A percentile compares a stretch with the other conserved stretches of the same genome.
phyloP scores from a whole-genome alignment of 2,329 filamentous ascomycete genomes.

The Fusarium buharicum region DNA sequence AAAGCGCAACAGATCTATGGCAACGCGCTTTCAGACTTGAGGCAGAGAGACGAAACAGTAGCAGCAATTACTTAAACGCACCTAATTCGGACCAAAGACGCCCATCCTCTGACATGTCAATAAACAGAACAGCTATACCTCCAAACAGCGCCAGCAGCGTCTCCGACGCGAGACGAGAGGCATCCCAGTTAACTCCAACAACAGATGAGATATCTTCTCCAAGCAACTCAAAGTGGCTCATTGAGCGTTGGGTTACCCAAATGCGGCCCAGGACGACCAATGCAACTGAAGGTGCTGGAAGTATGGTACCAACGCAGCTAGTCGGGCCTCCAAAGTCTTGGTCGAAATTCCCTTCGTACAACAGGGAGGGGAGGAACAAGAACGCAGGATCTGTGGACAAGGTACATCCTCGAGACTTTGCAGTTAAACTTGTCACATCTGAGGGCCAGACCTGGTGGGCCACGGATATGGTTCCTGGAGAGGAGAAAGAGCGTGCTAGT shows the following conservation, averaged over 20 bases:
- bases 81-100: conserved; percentile 5
- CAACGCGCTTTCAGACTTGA: conserved; percentile 44
- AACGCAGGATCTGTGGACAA: conserved; percentile 39
- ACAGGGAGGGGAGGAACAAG: conserved; percentile 45
- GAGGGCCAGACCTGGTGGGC: conserved; percentile 41
- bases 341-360: conserved; percentile 50
- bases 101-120: conserved; percentile 4
- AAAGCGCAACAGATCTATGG: conserved; percentile 45
- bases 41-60: conserved; percentile 31
- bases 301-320: conserved; percentile 6
- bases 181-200: conserved; percentile 23
- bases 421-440: conserved; percentile 34
- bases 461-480: conserved; percentile 39
- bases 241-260: conserved; percentile 36
- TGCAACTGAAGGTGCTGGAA: background rate
- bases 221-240: conserved; percentile 28
- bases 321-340: conserved; percentile 47
- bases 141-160: conserved; percentile 11
- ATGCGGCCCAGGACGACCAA: conserved; percentile 21
- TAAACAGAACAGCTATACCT: background rate
- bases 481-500: conserved; percentile 7
- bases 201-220: conserved; percentile 23
- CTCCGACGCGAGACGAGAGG: conserved; percentile 5
- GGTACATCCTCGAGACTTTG: conserved; percentile 48
- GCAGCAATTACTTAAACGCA: conserved; percentile 14